Evolutionary conservation across 371 early-diverging fungal genomes (phyloP), one percentile per base, ranked within the genome.

Genomic region (Blastocladiella emersonii): DNA sequence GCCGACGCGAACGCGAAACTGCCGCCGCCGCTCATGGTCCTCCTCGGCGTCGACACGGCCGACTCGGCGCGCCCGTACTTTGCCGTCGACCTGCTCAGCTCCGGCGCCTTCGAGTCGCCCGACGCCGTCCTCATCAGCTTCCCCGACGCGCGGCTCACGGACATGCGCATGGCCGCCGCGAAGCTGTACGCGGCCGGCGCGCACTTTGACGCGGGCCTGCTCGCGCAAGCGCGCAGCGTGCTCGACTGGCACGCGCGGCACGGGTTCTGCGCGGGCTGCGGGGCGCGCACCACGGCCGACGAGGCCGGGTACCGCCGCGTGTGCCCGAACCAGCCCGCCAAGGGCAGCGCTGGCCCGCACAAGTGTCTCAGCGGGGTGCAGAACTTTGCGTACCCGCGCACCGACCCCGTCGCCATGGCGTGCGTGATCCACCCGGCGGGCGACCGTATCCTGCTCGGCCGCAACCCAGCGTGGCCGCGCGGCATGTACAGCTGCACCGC

Each of bases 401-500:
- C 85, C 67, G 86, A 92, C 65, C 84, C 90, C 37, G 91, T 89
- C 1, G 82, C 85, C 4, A 92, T 92, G 69, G 81, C 84, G 8
- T 80, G 83, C 62, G 81, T 89, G 53, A 69, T 84, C 36, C 80
- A 80, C 17, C 76, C 78, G 15, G 78, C 79, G 41, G 85, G 82
- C n/a, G 76, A 84, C 34, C 76, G 79, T 45, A 72, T 87, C 25
- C 69, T 92, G 37, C 76, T 92, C 1, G 93, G 91, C 49, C 76
- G 91, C 19, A 83, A 87, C 60, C 76, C 73, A 12, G 68, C 68
- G 25, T 91, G 85, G 82, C 87, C 91, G 2, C 65, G 73, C 34
- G 74, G 77, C 32, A 80, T 80, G 81, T 86, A 81, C 65, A 87
- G 86, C 19, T 86, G 86, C 63, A 73, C 88, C 23, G 87, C 92